phyloP scores from a whole-genome alignment of 768 basidiomycete species.

The Kwoniella dendrophila region DNA sequence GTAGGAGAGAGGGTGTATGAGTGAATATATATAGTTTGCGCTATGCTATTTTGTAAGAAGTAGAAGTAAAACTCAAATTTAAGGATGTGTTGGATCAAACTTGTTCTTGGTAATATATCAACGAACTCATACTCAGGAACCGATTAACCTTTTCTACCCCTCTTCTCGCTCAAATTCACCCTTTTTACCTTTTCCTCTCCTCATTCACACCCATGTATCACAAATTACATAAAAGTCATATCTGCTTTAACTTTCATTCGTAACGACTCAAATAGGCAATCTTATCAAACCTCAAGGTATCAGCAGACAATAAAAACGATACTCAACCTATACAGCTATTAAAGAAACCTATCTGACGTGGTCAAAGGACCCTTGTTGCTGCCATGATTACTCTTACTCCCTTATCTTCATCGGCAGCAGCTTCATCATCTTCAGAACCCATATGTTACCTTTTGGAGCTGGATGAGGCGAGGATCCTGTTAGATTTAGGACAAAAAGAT shows the following conservation, averaged over 20 bases:
- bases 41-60: background rate
- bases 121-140: conserved; percentile 8
- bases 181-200: background rate
- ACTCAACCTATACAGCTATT: no score
- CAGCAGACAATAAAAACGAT: no score
- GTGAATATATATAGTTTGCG: background rate
- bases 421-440: conserved; percentile 63
- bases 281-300: no score
- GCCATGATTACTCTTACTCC: conserved; percentile 93
- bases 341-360: background rate
- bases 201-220: background rate
- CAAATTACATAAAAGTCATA: conserved; percentile 1
- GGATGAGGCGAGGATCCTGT: conserved; percentile 87
- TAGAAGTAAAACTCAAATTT: background rate
- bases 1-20: background rate
- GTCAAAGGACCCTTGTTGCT: conserved; percentile 5
- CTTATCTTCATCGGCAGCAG: conserved; percentile 65
- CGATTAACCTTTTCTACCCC: background rate
- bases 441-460: conserved; percentile 79
- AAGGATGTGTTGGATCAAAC: background rate
- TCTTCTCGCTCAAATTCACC: background rate
- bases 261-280: no score
- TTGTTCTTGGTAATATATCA: no score
- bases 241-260: background rate
- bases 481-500: conserved; percentile 81